phyloP scores from a whole-genome alignment of 331 rosid genomes.

The Dryas integrifolia region DNA sequence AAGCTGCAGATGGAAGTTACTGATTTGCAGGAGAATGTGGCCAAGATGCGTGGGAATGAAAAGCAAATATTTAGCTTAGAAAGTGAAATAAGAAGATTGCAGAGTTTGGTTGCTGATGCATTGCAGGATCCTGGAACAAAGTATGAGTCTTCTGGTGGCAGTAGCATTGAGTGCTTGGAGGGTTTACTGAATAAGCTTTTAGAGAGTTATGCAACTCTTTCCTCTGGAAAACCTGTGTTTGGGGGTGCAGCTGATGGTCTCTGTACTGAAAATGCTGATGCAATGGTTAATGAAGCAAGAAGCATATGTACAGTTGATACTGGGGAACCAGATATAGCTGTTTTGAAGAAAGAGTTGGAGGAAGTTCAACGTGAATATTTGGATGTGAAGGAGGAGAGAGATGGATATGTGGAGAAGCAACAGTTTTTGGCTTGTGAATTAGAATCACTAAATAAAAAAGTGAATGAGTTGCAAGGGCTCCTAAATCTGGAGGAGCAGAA shows the following conservation, averaged over 20 bases:
- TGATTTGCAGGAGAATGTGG: slow-evolving; percentile 48
- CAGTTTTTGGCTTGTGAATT: slow-evolving; percentile 54
- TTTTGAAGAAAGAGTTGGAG: slow-evolving; percentile 66
- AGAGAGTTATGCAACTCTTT: slow-evolving; percentile 48
- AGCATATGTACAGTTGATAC: slow-evolving; percentile 33
- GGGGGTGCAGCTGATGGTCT: slow-evolving; percentile 31
- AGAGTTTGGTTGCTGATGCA: slow-evolving; percentile 50
- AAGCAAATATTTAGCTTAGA: slow-evolving; percentile 41
- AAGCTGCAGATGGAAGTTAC: slow-evolving; percentile 47
- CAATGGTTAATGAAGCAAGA: slow-evolving; percentile 36
- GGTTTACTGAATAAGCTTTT: slow-evolving; percentile 61
- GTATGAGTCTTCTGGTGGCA: slow-evolving; percentile 46
- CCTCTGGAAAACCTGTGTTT: slow-evolving; percentile 32
- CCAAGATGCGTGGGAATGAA: slow-evolving; percentile 47
- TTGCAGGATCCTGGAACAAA: slow-evolving; percentile 47
- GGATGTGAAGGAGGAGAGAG: slow-evolving; percentile 62
- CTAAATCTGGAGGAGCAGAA: slow-evolving; percentile 91
- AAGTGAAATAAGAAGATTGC: slow-evolving; percentile 57
- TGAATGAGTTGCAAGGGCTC: slow-evolving; percentile 65
- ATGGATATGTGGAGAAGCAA: slow-evolving; percentile 55
- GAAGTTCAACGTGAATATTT: slow-evolving; percentile 58
- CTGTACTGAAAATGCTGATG: slow-evolving; percentile 35
- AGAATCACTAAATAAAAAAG: slow-evolving; percentile 52
- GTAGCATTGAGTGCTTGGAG: slow-evolving; percentile 65
- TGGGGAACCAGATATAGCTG: slow-evolving; percentile 41